phyloP scores from a whole-genome alignment of 208 protist species.

The Porcisia hertigi region DNA sequence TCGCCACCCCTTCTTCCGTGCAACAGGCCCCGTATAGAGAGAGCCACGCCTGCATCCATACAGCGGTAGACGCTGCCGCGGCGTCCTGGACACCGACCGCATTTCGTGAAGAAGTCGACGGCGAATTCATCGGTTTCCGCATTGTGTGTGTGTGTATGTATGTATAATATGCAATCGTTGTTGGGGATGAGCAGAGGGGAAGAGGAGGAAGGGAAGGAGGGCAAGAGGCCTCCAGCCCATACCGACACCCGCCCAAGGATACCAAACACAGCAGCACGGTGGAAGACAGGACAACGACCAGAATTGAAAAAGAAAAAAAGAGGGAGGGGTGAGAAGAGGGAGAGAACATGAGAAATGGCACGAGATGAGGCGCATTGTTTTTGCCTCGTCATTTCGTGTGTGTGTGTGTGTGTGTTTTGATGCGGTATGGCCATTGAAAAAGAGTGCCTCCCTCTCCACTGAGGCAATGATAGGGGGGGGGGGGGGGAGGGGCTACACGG shows the following conservation, averaged over 20 bases:
- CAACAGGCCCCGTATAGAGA: constrained; percentile 20
- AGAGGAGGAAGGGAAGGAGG: background rate
- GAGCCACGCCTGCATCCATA: constrained; percentile 12
- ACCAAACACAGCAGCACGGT: too few relatives aligned
- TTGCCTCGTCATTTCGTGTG: background rate
- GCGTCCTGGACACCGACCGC: background rate
- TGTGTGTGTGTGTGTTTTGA: background rate
- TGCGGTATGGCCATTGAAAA: background rate
- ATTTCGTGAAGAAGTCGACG: background rate
- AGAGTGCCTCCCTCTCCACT: too few relatives aligned
- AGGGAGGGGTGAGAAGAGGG: too few relatives aligned
- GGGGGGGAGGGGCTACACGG: too few relatives aligned
- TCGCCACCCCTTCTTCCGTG: constrained; percentile 14
- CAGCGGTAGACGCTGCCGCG: background rate
- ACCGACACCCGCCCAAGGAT: background rate
- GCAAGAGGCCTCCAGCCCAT: background rate
- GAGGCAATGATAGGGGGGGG: too few relatives aligned
- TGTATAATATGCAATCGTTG: too few relatives aligned
- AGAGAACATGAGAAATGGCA: too few relatives aligned
- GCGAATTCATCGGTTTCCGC: background rate
- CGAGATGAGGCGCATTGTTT: background rate
- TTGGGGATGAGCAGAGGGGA: background rate
- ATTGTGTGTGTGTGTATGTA: background rate
- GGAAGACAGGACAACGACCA: too few relatives aligned
- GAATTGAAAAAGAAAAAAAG: too few relatives aligned